Conservation (phyloP, 441 rosid species). For the Croton laevigatus region DNA sequence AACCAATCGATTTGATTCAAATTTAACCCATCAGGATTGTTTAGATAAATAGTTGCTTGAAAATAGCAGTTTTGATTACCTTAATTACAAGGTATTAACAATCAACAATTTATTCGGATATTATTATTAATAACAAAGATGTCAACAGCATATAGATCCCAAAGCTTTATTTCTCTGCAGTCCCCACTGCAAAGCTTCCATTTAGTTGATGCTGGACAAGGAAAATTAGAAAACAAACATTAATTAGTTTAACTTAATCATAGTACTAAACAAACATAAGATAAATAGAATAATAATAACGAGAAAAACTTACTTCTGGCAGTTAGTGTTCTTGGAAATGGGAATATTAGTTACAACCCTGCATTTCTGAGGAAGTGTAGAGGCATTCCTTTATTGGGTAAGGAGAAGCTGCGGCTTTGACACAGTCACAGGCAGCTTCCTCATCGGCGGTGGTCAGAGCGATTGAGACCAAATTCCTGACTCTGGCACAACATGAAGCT, state of each 20-base stretch:
- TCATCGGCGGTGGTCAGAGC: conserved; percentile 28
- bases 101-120: neutral
- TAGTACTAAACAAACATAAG: neutral
- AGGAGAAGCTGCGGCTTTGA: conserved; percentile 26
- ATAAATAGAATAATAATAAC: neutral
- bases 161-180: neutral
- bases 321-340: conserved; percentile 28
- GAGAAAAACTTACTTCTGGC: conserved; percentile 21
- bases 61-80: neutral
- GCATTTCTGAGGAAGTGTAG: conserved; percentile 35
- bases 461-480: conserved; percentile 15
- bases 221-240: neutral
- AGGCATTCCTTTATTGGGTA: conserved; percentile 26
- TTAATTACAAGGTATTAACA: neutral
- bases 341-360: conserved; percentile 26
- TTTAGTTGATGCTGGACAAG: neutral
- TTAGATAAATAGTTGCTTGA: no score
- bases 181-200: neutral
- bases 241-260: neutral
- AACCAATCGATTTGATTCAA: no score
- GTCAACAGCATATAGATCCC: neutral
- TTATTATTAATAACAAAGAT: neutral
- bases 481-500: conserved; percentile 30
- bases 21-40: no score
- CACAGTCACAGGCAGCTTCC: conserved; percentile 30